phyloP scores from a whole-genome alignment of 352 stramenopile species.

The Globisporangium cederbergense region DNA sequence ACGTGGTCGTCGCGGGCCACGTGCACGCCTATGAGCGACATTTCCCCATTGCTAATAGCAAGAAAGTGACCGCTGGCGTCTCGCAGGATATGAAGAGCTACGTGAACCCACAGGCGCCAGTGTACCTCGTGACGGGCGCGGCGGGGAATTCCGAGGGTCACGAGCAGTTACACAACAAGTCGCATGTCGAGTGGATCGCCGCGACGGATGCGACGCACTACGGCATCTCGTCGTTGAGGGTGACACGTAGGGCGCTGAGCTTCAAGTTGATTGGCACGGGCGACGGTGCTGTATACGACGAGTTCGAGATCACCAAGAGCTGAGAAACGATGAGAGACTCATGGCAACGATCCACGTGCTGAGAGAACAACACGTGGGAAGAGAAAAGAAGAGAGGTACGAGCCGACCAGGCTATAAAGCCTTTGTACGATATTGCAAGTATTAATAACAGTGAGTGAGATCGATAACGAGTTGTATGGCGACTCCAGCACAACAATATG shows the following conservation, averaged over 20 bases:
- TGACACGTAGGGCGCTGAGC: constrained; percentile 4
- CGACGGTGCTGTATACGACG: neutral
- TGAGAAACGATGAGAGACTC: neutral
- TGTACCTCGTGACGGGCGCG: constrained; percentile 63
- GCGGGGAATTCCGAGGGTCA: constrained; percentile 61
- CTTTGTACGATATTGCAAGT: too few relatives aligned
- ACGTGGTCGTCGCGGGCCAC: constrained; percentile 83
- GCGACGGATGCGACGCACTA: constrained; percentile 38
- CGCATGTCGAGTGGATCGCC: constrained; percentile 38
- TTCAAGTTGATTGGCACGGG: constrained; percentile 3
- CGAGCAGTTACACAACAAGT: constrained; percentile 10
- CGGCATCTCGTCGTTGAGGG: constrained; percentile 39
- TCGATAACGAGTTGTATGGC: too few relatives aligned
- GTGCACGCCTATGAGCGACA: constrained; percentile 85
- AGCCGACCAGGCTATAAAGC: too few relatives aligned
- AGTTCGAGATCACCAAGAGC: constrained; percentile 3
- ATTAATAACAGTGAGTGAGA: too few relatives aligned
- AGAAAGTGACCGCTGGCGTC: constrained; percentile 42
- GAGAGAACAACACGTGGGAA: too few relatives aligned
- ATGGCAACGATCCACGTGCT: neutral
- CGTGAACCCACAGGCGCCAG: constrained; percentile 48
- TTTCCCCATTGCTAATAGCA: constrained; percentile 44
- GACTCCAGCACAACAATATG: too few relatives aligned
- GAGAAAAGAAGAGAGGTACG: too few relatives aligned
- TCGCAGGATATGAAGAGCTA: constrained; percentile 53